These are phyloP conservation scores for Fusarium lyarnte DNA, from an alignment of 2,329 filamentous ascomycete genomes.

Conservation along the genomic window DNA sequence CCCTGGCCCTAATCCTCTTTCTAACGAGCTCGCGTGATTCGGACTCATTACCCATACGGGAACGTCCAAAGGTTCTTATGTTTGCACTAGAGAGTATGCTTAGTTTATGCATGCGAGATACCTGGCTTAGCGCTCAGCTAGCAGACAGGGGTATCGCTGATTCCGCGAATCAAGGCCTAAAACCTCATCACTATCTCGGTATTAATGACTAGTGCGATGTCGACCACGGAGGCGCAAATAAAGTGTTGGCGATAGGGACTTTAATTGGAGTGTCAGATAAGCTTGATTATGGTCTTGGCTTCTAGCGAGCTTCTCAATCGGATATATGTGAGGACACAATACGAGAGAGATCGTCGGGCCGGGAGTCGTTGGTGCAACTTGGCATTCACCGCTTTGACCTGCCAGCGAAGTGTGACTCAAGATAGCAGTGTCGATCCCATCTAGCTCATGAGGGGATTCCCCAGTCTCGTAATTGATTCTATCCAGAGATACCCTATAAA, in stretches of 20 bases:
- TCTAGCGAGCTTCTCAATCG: conserved; percentile 4
- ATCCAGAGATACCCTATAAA: background rate
- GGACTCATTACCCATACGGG: conserved; percentile 21
- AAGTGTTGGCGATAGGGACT: background rate
- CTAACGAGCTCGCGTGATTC: conserved; percentile 18
- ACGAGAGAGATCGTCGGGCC: background rate
- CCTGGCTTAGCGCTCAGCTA: conserved; percentile 12
- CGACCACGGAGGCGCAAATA: background rate
- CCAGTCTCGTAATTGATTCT: background rate
- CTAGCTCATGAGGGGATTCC: background rate
- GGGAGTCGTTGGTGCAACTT: background rate
- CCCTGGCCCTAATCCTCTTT: conserved; percentile 3
- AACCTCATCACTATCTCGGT: conserved; percentile 8
- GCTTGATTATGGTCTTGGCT: background rate
- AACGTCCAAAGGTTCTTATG: conserved; percentile 26
- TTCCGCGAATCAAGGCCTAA: conserved; percentile 19
- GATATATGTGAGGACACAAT: conserved; percentile 3
- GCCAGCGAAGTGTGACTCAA: background rate
- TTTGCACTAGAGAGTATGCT: conserved; percentile 24
- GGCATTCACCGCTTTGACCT: conserved; percentile 13
- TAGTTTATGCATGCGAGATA: conserved; percentile 23
- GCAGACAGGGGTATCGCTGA: background rate
- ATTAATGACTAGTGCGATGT: conserved; percentile 13
- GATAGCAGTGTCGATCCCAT: background rate
- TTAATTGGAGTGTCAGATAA: conserved; percentile 7